Evolutionary conservation across 1,284 basidiomycete species (phyloP).

Genomic region (Sporisorium sorghi): DNA sequence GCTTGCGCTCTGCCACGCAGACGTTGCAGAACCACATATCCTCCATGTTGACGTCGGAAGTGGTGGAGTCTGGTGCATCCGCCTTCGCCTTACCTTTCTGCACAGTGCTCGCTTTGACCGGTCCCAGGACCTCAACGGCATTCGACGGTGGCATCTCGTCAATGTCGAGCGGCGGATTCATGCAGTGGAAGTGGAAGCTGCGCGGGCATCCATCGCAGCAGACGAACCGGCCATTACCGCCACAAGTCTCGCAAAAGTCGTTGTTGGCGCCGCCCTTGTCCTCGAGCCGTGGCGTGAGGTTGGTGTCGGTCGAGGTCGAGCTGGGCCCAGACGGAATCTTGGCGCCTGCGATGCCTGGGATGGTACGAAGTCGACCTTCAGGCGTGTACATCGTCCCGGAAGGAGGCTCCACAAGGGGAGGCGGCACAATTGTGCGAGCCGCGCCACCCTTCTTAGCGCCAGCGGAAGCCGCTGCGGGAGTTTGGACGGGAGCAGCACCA

Average conservation of each 20-base stretch:
- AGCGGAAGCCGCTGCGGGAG: conserved; percentile 7
- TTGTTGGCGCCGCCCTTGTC: conserved; percentile 77
- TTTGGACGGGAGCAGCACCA: conserved; percentile 11
- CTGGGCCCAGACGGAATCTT: conserved; percentile 22
- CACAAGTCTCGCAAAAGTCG: conserved; percentile 93
- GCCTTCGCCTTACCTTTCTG: conserved; percentile 41
- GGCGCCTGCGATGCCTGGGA: conserved; percentile 47
- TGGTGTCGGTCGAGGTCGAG: conserved; percentile 24
- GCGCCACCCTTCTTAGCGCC: conserved; percentile 24
- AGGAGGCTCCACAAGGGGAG: conserved; percentile 35
- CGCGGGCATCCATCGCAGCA: conserved; percentile 93
- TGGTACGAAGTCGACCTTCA: conserved; percentile 38
- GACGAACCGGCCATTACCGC: conserved; percentile 78
- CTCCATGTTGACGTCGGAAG: conserved; percentile 70
- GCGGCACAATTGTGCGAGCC: conserved; percentile 41
- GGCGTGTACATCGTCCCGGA: conserved; percentile 38
- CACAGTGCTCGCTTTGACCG: conserved; percentile 16
- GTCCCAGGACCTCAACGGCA: conserved; percentile 46
- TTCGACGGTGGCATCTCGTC: conserved; percentile 76
- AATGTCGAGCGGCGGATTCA: conserved; percentile 91
- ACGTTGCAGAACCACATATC: conserved; percentile 93
- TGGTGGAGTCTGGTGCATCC: conserved; percentile 14
- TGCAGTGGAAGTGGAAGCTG: conserved; percentile 94
- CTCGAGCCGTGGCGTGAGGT: conserved; percentile 32
- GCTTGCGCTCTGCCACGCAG: conserved; percentile 72